These are phyloP conservation scores for Quercus rubra DNA, from an alignment of 306 rosid species.

Conservation along the genomic window DNA sequence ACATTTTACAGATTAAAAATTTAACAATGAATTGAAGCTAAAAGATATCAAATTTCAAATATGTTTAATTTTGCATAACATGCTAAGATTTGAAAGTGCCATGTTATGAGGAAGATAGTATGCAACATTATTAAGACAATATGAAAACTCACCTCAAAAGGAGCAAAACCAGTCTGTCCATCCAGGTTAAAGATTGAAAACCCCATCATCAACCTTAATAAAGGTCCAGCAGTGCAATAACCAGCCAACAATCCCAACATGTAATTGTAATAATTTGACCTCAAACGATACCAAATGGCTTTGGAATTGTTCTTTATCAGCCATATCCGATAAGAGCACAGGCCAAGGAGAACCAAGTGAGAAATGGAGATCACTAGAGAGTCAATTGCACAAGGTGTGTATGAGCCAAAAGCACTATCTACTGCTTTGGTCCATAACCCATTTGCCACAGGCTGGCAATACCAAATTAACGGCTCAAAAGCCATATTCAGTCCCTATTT, in stretches of 20 bases:
- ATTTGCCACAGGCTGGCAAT: slow-evolving; percentile 61
- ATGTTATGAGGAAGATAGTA: not conserved
- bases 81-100: not conserved
- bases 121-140: not conserved
- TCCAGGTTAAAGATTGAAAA: slow-evolving; percentile 50
- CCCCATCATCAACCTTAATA: slow-evolving; percentile 52
- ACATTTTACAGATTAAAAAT: not conserved
- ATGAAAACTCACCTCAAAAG: slow-evolving; percentile 67
- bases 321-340: slow-evolving; percentile 68
- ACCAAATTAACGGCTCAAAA: slow-evolving; percentile 64
- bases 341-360: slow-evolving; percentile 60
- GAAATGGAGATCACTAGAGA: slow-evolving; percentile 60
- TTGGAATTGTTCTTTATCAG: slow-evolving; percentile 41
- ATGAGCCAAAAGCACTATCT: slow-evolving; percentile 71
- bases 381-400: slow-evolving; percentile 80
- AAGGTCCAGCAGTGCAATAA: slow-evolving; percentile 60
- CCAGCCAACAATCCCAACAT: slow-evolving; percentile 46
- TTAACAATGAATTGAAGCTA: slow-evolving; percentile 1
- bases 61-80: not conserved
- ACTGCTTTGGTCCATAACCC: slow-evolving; percentile 52
- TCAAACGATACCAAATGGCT: slow-evolving; percentile 51
- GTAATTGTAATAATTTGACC: slow-evolving; percentile 60
- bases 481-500: slow-evolving; percentile 39
- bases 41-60: not conserved
- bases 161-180: slow-evolving; percentile 48